Evolutionary conservation across 768 basidiomycete genomes (phyloP).

Genomic region (Obba rivulosa): DNA sequence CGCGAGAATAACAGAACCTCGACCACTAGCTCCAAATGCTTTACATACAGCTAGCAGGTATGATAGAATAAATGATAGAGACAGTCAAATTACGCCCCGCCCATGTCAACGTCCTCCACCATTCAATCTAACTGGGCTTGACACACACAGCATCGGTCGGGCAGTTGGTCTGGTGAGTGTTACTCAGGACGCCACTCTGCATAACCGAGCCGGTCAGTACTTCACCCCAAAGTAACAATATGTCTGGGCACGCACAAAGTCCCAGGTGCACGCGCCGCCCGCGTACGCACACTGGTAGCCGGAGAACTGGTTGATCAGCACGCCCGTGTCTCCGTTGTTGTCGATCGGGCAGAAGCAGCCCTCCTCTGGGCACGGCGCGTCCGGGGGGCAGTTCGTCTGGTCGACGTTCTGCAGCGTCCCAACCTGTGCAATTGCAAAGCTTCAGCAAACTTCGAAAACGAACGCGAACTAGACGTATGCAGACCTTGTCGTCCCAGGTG

Average conservation of each 20-base stretch:
- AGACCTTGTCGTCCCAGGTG: constrained; percentile 17
- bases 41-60: too few relatives aligned
- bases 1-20: too few relatives aligned
- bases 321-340: constrained; percentile 8
- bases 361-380: constrained; percentile 1
- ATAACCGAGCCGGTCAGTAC: background rate
- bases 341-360: constrained; percentile 10
- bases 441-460: background rate
- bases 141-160: background rate
- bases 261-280: constrained; percentile 12
- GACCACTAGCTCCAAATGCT: too few relatives aligned
- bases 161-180: constrained; percentile 10
- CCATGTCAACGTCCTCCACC: too few relatives aligned
- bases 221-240: background rate
- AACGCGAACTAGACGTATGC: background rate
- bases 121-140: too few relatives aligned
- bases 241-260: constrained; percentile 1
- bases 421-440: background rate
- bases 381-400: constrained; percentile 6
- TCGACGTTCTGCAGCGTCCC: constrained; percentile 4
- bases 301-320: constrained; percentile 12
- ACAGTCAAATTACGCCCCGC: too few relatives aligned
- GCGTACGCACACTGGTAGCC: constrained; percentile 14
- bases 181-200: constrained; percentile 5
- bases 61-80: too few relatives aligned